Percentiles rank a stretch among this genome's conserved stretches.
Evolutionary conservation across 2,329 filamentous ascomycete genomes (phyloP).

Genomic region (Monosporascus sp.): DNA sequence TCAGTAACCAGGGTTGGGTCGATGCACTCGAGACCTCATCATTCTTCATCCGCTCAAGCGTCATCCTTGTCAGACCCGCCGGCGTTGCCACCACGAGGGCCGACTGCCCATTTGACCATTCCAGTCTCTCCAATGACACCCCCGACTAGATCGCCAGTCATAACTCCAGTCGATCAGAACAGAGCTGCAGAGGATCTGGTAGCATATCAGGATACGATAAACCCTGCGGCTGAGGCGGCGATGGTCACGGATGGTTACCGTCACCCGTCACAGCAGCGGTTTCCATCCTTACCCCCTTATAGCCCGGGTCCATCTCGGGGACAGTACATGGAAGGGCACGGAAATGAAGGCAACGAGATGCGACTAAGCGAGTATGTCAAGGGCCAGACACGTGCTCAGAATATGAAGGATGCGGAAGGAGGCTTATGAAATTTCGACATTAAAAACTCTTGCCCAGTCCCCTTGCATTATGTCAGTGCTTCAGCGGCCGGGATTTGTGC

Average conservation of each 20-base stretch:
- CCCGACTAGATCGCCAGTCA: conserved; percentile 5
- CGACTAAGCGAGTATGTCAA: conserved; percentile 33
- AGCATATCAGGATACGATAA: conserved; percentile 8
- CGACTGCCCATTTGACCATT: conserved; percentile 2
- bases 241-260: conserved; percentile 27
- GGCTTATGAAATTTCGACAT: background rate
- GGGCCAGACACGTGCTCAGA: conserved; percentile 30
- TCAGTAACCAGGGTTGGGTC: conserved; percentile 4
- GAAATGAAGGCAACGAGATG: conserved; percentile 30
- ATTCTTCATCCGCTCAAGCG: background rate
- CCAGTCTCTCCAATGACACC: conserved; percentile 17
- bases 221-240: conserved; percentile 22
- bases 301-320: conserved; percentile 20
- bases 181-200: conserved; percentile 10
- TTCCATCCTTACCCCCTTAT: conserved; percentile 27
- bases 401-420: conserved; percentile 26
- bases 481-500: no score
- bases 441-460: no score
- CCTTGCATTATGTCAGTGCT: no score
- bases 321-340: conserved; percentile 28
- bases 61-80: background rate
- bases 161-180: conserved; percentile 5
- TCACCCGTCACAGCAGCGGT: conserved; percentile 9
- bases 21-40: background rate
- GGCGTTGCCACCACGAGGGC: background rate